Percentiles rank a stretch among this genome's conserved stretches.
phyloP scores from a whole-genome alignment of 1,139 yeast genomes.

The Blastobotrys buckinghamii region DNA sequence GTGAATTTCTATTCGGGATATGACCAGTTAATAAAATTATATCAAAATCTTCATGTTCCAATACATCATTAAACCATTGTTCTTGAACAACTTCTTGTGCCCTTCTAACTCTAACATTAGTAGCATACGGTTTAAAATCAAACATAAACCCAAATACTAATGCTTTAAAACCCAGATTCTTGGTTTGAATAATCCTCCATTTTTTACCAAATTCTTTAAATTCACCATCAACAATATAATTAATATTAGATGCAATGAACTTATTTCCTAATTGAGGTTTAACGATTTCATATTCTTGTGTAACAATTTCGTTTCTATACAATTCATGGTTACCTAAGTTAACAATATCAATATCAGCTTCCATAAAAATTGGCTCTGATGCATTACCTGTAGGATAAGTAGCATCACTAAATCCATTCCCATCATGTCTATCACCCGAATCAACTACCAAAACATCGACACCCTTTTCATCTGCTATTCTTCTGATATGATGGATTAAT shows the following conservation, averaged over 20 bases:
- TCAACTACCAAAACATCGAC: constrained; percentile 73
- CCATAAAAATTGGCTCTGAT: constrained; percentile 57
- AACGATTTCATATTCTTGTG: constrained; percentile 57
- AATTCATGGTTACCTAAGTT: constrained; percentile 93
- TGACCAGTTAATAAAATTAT: constrained; percentile 71
- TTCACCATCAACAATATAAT: constrained; percentile 32
- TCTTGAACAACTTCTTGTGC: constrained; percentile 51
- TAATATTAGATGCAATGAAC: constrained; percentile 80
- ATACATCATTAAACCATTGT: constrained; percentile 58
- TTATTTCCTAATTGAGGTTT: constrained; percentile 55
- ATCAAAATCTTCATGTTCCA: constrained; percentile 50
- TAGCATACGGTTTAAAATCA: constrained; percentile 61
- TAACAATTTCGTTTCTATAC: constrained; percentile 62
- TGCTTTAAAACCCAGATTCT: constrained; percentile 45
- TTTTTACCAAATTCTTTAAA: constrained; percentile 65
- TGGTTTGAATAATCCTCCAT: constrained; percentile 60
- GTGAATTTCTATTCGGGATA: constrained; percentile 64
- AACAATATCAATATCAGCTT: constrained; percentile 67
- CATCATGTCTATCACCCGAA: constrained; percentile 93
- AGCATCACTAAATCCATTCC: constrained; percentile 82
- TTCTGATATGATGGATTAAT: constrained; percentile 49
- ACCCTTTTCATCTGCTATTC: constrained; percentile 39
- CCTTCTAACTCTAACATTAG: constrained; percentile 58
- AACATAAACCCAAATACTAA: constrained; percentile 77
- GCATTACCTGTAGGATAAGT: constrained; percentile 63